Evolutionary conservation across 495 filamentous ascomycete species (phyloP).

Genomic region (Aspergillus biplanus): DNA sequence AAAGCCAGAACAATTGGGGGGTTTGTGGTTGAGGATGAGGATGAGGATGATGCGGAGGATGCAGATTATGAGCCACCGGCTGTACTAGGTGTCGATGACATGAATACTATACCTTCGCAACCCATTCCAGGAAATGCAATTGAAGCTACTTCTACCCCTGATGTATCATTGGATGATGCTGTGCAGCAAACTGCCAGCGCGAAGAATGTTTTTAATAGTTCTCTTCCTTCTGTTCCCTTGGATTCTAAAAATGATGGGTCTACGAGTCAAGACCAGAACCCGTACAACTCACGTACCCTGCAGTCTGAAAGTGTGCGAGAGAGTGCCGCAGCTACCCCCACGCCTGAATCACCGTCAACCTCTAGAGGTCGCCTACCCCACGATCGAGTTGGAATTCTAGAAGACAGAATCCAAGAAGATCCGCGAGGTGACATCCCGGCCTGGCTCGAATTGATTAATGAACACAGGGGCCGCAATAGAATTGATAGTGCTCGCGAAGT

Average conservation of each 20-base stretch:
- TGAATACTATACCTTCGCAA: conserved; percentile 53
- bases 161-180: conserved; percentile 61
- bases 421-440: conserved; percentile 88
- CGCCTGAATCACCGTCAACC: conserved; percentile 45
- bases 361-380: conserved; percentile 66
- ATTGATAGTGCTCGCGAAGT: conserved; percentile 76
- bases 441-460: conserved; percentile 83
- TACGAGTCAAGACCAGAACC: conserved; percentile 45
- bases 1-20: conserved; percentile 76
- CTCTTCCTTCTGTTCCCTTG: conserved; percentile 51
- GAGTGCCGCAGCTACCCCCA: conserved; percentile 44
- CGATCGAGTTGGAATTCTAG: conserved; percentile 81
- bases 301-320: conserved; percentile 40
- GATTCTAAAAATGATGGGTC: conserved; percentile 52
- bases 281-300: conserved; percentile 47
- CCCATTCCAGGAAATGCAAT: conserved; percentile 60
- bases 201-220: conserved; percentile 57
- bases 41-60: conserved; percentile 54
- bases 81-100: conserved; percentile 51
- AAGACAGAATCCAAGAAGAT: conserved; percentile 89
- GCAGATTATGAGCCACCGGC: conserved; percentile 60
- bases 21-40: conserved; percentile 78
- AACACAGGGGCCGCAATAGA: conserved; percentile 81
- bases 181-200: conserved; percentile 56
- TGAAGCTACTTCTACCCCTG: conserved; percentile 60